phyloP scores from a whole-genome alignment of 1,284 basidiomycete species.

The Sporisorium scitamineum region DNA sequence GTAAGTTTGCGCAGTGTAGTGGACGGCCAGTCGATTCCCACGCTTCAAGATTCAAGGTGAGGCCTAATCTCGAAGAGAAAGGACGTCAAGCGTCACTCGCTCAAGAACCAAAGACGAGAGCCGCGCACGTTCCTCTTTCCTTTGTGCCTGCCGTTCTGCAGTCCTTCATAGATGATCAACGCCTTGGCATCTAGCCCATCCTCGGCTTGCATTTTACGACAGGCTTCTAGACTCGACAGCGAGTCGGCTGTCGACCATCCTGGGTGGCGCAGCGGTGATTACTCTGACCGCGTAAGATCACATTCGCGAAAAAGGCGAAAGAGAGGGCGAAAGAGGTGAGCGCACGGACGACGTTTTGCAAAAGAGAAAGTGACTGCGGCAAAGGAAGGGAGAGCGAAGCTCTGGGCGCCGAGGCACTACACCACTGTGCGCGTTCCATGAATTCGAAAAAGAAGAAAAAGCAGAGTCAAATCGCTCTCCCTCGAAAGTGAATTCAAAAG shows the following conservation, averaged over 20 bases:
- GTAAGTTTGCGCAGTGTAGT: not conserved
- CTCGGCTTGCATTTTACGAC: not conserved
- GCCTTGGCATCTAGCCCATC: not conserved
- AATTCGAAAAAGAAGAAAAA: not conserved
- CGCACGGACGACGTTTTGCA: not conserved
- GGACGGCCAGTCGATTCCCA: not conserved
- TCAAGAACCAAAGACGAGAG: not conserved
- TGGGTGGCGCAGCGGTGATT: not conserved
- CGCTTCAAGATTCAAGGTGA: not conserved
- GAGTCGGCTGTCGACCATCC: not conserved
- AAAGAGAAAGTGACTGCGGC: slow-evolving; percentile 1
- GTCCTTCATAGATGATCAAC: not conserved
- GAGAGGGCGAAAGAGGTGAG: not conserved
- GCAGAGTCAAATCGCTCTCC: not conserved
- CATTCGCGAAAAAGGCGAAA: not conserved
- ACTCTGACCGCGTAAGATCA: not conserved
- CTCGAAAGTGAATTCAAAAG: not conserved
- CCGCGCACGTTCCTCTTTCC: slow-evolving; percentile 22
- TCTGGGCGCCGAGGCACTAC: not conserved
- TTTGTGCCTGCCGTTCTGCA: not conserved
- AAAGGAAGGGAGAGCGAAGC: not conserved
- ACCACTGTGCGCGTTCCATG: not conserved
- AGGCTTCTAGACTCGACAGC: not conserved
- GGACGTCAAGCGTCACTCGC: no score
- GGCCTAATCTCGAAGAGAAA: not conserved